Conservation (phyloP, 306 rosid genomes). For the Fragaria vesca region DNA sequence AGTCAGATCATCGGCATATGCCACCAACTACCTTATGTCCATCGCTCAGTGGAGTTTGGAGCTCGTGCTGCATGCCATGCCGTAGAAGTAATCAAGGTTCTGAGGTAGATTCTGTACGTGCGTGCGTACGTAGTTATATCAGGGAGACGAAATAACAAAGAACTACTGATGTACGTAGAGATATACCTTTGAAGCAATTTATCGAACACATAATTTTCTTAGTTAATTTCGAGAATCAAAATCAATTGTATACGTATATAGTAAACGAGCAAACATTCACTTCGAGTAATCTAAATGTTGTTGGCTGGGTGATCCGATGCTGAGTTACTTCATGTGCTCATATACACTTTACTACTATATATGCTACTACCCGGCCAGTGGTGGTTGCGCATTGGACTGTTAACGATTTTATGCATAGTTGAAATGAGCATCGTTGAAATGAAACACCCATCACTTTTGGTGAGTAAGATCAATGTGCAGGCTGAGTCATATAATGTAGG, state of each 20-base stretch:
- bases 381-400: neutral
- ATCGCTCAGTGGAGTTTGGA: neutral
- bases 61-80: neutral
- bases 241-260: neutral
- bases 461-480: neutral
- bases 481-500: slow-evolving; percentile 7
- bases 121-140: neutral
- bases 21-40: neutral
- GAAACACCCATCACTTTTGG: neutral
- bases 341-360: neutral
- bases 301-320: neutral
- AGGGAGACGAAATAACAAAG: neutral
- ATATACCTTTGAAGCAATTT: neutral
- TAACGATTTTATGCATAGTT: neutral
- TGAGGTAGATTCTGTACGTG: neutral
- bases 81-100: neutral
- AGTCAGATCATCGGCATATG: neutral
- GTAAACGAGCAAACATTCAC: neutral
- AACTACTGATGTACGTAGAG: neutral
- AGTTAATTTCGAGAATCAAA: neutral
- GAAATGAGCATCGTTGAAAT: neutral
- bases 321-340: neutral
- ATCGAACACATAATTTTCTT: neutral
- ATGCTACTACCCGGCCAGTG: neutral
- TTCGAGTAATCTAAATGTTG: neutral